Evolutionary conservation across 177 flowering plant genomes (phyloP).

Genomic region (Vitis hybrid): DNA sequence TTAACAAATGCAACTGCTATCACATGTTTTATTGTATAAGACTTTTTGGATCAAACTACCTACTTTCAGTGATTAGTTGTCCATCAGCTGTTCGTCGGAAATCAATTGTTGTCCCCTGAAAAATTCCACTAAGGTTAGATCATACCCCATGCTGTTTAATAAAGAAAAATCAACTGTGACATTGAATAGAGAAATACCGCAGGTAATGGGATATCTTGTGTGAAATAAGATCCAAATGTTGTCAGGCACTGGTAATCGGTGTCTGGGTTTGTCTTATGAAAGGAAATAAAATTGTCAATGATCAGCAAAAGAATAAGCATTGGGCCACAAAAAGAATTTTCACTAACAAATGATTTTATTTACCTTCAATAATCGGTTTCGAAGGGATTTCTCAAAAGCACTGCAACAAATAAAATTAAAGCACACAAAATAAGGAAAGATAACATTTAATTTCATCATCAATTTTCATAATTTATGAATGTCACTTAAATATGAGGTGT

Average conservation of each 20-base stretch:
- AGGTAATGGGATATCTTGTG: slow-evolving; percentile 75
- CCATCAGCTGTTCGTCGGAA: slow-evolving; percentile 83
- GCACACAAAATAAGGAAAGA: background rate
- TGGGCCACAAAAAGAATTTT: background rate
- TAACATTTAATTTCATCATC: background rate
- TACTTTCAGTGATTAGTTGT: slow-evolving; percentile 79
- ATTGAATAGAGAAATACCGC: slow-evolving; percentile 41
- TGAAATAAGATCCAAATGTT: slow-evolving; percentile 70
- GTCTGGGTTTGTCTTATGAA: slow-evolving; percentile 70
- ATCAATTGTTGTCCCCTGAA: slow-evolving; percentile 88
- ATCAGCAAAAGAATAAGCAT: slow-evolving; percentile 8
- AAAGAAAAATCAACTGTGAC: background rate
- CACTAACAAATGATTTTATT: background rate
- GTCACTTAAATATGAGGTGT: background rate
- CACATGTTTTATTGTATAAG: background rate
- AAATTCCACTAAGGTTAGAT: background rate
- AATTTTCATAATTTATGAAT: background rate
- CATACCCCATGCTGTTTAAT: background rate
- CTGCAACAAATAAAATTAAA: slow-evolving; percentile 43
- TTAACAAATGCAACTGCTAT: too few relatives aligned
- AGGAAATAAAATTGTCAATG: slow-evolving; percentile 4
- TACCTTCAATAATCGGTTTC: slow-evolving; percentile 78
- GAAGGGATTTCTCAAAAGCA: slow-evolving; percentile 91
- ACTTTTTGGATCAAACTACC: slow-evolving; percentile 19
- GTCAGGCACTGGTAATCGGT: slow-evolving; percentile 71